Base-by-base conservation (phyloP, 202 grass and related monocot species). In the Carex sylvatica region DNA sequence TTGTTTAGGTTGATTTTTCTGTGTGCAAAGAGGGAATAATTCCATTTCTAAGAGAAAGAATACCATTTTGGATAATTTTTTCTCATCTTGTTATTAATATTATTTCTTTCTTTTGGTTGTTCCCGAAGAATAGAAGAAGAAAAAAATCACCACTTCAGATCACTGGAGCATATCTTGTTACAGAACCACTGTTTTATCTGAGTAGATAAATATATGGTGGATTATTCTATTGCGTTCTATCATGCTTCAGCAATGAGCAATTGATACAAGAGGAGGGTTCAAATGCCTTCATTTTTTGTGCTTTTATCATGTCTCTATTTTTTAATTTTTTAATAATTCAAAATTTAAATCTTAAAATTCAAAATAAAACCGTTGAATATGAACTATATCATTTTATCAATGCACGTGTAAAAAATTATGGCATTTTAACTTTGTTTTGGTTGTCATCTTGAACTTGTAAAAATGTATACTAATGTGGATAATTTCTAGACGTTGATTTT, bases 21-120 rank as follows among this genome's bases (percentile, higher is more conserved):
- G 16, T 77, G 42, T 73, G 52, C 20, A 76, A 56, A 77, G 74
- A 28, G 30, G 26, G 54, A 30, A 74, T 74, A 30, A 74, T 67
- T 6, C 33, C 6, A 23, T 74, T 74, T 74, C 46, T 30, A 24
- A 26, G 44, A 72, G 69, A 46, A 47, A 74, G 11, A 54, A 31
- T 52, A 74, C 16, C n/a, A 46, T 16, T 52, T 52, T 28, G 31
- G 67, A 46, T 70, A 3, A 0, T 47, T 18, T 46, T n/a, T 46
- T 6, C 0, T 22, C 9, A 46, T 46, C 10, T 22, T 44, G 15
- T 38, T 15, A n/a, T 46, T 22, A 70, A 44, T 42, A 22, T 70
- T 46, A 40, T 13, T 47, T 70, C 46, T 74, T 47, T 70, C 2
- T 74, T 20, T 31, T 74, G 13, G 47, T 18, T 53, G 47, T 15